Percentiles rank a stretch among this genome's conserved stretches.
Evolutionary conservation across 2,329 filamentous ascomycete species (phyloP).

Genomic region (Westerdykella sp.): DNA sequence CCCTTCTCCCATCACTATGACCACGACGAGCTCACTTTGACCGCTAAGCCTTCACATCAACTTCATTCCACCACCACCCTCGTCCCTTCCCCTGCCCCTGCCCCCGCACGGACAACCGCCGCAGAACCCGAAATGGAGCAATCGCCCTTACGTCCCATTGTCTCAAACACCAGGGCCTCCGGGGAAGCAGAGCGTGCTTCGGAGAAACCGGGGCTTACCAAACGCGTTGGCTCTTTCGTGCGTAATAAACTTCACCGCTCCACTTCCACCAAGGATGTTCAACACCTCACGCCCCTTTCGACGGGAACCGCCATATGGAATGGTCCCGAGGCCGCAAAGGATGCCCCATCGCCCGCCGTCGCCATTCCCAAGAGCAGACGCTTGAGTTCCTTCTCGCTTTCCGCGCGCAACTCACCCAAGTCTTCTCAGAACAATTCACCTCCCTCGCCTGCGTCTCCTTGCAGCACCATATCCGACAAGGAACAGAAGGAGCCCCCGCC

Average conservation of each 20-base stretch:
- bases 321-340: constrained; percentile 21
- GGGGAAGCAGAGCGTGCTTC: constrained; percentile 10
- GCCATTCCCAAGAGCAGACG: constrained; percentile 23
- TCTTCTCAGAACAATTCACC: constrained; percentile 35
- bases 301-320: constrained; percentile 5
- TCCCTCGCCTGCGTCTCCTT: constrained; percentile 32
- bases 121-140: constrained; percentile 4
- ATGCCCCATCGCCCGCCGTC: constrained; percentile 17
- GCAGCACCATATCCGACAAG: constrained; percentile 24
- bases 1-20: constrained; percentile 26
- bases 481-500: not conserved
- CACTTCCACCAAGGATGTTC: constrained; percentile 14
- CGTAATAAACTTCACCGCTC: constrained; percentile 27
- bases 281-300: not conserved
- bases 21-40: constrained; percentile 20
- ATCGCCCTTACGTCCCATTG: constrained; percentile 2
- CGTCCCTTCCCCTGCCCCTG: constrained; percentile 1
- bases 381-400: constrained; percentile 35
- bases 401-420: constrained; percentile 31
- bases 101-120: constrained; percentile 4
- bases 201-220: constrained; percentile 25
- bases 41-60: not conserved
- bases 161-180: constrained; percentile 7
- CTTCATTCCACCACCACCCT: too few relatives aligned
- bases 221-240: constrained; percentile 30